Conservation (phyloP, 2,329 filamentous ascomycete genomes). For the Mycosphaerella sp. region DNA sequence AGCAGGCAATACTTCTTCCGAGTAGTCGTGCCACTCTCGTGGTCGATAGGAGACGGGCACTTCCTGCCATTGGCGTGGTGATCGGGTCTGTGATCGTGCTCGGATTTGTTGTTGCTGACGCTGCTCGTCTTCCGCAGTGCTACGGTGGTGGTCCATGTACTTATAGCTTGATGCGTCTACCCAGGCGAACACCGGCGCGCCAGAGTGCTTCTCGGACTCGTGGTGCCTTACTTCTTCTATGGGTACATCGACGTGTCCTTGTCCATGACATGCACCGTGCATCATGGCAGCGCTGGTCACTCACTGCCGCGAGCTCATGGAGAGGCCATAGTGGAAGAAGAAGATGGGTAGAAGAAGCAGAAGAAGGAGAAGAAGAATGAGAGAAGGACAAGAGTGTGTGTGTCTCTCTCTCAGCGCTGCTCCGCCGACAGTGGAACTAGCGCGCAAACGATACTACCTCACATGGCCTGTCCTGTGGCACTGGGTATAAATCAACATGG, state of each 20-base stretch:
- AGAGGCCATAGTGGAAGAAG: background rate
- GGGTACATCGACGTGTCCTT: background rate
- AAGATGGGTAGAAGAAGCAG: background rate
- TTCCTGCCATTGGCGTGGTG: constrained; percentile 22
- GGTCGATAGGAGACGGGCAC: constrained; percentile 20
- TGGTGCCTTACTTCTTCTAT: background rate
- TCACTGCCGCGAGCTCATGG: background rate
- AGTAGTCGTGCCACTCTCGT: constrained; percentile 15
- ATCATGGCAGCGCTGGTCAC: background rate
- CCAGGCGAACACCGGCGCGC: constrained; percentile 3
- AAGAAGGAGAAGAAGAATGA: background rate
- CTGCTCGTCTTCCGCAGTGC: constrained; percentile 5
- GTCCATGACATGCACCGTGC: background rate
- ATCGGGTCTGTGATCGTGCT: constrained; percentile 1
- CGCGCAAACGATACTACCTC: background rate
- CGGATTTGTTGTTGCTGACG: background rate
- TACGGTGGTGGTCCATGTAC: constrained; percentile 16
- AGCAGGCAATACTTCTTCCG: constrained; percentile 1
- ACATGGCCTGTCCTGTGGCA: constrained; percentile 1
- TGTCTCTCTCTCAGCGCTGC: background rate
- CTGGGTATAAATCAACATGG: background rate
- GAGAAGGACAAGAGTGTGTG: background rate
- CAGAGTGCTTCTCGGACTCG: background rate
- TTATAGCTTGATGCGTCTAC: constrained; percentile 11
- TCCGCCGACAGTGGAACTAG: background rate